Base-by-base conservation (phyloP, 108 stramenopile species). In the Conticribra weissflogii region DNA sequence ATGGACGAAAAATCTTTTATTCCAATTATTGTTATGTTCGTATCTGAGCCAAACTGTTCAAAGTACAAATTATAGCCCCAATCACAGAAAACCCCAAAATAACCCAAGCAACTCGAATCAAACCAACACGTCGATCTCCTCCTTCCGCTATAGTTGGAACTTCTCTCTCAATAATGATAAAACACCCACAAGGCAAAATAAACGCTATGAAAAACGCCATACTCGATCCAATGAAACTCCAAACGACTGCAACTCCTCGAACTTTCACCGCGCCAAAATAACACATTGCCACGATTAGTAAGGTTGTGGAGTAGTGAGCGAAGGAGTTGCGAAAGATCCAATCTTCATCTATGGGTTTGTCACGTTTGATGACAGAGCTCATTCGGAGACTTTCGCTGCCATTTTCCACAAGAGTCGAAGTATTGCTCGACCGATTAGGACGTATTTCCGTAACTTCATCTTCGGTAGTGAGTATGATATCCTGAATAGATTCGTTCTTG, bases 161-260 rank as follows among this genome's bases (percentile, higher is more conserved):
- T 19, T 63, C 58, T 34, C 72, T 81, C 31, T 81, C 66, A 31
- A 84, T 65, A 24, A 63, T 62, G 49, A 81, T 63, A 52, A 77
- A 83, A 44, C 68, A 76, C 4, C 65, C 72, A 31, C 52, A 63
- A 3, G 93, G 93, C 14, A 94, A 61, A 44, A 90, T 81, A 50
- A 89, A 95, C 16, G 86, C 78, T 56, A 95, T 89, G 7, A 88
- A 25, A 69, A 88, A 87, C 1, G 86, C 88, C 85, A 92, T 74
- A 59, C 67, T 81, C 19, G 84, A 86, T 28, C 93, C 90, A 59
- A 76, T 76, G 36, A 95, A 68, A 57, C 78, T 74, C 93, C 93
- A 95, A 18, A 95, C 88, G 14, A 79, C 48, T 12, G 79, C 86
- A 21, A 92, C 90, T 23, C 90, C 89, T n/a, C 87, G 84, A 48